These are phyloP conservation scores for Aspergillus sp. DNA, from an alignment of 2,329 filamentous ascomycete species.

Conservation along the genomic window DNA sequence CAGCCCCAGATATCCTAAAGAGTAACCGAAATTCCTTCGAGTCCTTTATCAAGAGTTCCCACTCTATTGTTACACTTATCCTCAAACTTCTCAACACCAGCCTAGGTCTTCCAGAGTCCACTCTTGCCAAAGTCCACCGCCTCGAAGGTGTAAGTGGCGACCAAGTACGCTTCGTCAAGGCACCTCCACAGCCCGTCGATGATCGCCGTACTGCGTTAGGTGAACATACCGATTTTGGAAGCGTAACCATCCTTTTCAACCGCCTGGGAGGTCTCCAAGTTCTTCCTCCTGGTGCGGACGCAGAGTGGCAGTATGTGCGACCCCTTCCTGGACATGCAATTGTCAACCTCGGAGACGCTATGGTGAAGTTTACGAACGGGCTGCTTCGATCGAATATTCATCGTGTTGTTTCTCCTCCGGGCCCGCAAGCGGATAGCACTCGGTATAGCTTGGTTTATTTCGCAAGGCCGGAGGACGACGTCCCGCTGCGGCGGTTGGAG, in stretches of 20 bases:
- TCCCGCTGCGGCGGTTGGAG: constrained; percentile 43
- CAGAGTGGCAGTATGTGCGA: constrained; percentile 54
- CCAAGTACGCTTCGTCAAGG: constrained; percentile 55
- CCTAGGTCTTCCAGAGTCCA: constrained; percentile 43
- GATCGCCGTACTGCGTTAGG: constrained; percentile 47
- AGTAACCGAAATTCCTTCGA: constrained; percentile 37
- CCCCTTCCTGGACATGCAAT: constrained; percentile 51
- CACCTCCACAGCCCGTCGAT: constrained; percentile 47
- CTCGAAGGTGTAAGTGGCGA: constrained; percentile 47
- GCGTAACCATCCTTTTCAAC: constrained; percentile 58
- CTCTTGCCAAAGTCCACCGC: constrained; percentile 49
- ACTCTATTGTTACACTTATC: constrained; percentile 48
- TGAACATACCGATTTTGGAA: constrained; percentile 59
- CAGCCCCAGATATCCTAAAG: constrained; percentile 44
- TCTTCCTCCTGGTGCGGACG: constrained; percentile 41
- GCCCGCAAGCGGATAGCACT: constrained; percentile 43
- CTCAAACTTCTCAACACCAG: constrained; percentile 46
- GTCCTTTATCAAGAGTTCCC: constrained; percentile 47
- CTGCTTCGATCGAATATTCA: constrained; percentile 46
- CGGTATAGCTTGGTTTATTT: constrained; percentile 59
- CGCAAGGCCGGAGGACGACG: constrained; percentile 50
- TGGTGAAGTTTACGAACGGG: constrained; percentile 47
- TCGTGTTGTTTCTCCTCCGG: constrained; percentile 52
- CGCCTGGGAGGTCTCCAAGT: constrained; percentile 57
- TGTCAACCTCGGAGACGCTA: constrained; percentile 46